phyloP scores from a whole-genome alignment of 306 rosid genomes.

The Malus sieversii region DNA sequence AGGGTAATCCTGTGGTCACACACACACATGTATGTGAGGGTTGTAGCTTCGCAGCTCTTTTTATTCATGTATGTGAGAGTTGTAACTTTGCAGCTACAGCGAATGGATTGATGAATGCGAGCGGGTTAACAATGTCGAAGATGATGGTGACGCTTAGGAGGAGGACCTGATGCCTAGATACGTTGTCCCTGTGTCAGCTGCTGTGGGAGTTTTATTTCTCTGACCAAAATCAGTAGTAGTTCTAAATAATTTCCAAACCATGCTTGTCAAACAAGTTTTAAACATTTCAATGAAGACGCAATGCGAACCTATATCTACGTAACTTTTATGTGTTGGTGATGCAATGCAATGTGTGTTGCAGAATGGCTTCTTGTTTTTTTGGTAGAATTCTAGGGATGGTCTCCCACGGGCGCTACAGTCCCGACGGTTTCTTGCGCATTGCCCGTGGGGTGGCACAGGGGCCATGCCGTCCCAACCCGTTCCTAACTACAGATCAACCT shows the following conservation, averaged over 20 bases:
- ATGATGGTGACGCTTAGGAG: conserved; percentile 50
- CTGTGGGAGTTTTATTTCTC: not conserved
- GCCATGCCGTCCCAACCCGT: too few species aligned
- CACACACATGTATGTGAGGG: not conserved
- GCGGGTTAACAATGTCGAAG: conserved; percentile 57
- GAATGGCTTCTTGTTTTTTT: not conserved
- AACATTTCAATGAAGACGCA: not conserved
- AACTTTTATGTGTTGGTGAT: not conserved
- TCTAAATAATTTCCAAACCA: not conserved
- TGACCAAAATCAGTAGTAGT: not conserved
- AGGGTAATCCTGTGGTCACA: too few species aligned
- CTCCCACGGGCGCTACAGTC: too few species aligned
- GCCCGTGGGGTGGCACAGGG: too few species aligned
- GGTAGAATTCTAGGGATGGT: too few species aligned
- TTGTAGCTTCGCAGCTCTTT: conserved; percentile 19
- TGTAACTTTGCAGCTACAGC: conserved; percentile 47
- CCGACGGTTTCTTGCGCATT: too few species aligned
- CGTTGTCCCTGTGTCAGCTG: too few species aligned
- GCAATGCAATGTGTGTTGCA: not conserved
- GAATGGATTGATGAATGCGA: conserved; percentile 91
- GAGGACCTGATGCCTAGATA: not conserved
- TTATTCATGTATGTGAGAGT: not conserved
- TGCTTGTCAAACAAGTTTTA: not conserved
- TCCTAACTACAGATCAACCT: too few species aligned
- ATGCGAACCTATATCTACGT: not conserved